Conservation (phyloP, 768 basidiomycete genomes). For the Sistotremastrum suecicum region DNA sequence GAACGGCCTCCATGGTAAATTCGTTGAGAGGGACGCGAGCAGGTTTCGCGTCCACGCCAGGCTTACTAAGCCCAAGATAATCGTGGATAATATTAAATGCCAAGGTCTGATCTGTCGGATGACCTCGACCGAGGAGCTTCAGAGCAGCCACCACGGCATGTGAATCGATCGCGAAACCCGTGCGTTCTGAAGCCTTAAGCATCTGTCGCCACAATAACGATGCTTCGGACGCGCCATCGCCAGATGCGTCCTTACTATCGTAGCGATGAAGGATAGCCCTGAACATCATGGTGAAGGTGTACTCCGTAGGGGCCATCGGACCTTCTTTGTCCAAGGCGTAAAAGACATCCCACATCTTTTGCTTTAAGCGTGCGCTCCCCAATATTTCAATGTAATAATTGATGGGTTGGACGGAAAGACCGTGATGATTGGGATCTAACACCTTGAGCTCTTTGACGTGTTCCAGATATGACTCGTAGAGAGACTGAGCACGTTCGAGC, state of each 20-base stretch:
- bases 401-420: constrained; percentile 37
- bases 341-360: constrained; percentile 66
- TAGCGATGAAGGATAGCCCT: constrained; percentile 25
- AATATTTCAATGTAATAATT: constrained; percentile 55
- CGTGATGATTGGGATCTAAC: constrained; percentile 29
- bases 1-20: constrained; percentile 36
- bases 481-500: constrained; percentile 39
- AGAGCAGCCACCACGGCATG: constrained; percentile 38
- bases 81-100: constrained; percentile 51
- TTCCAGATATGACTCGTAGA: constrained; percentile 44
- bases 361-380: constrained; percentile 40
- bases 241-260: neutral
- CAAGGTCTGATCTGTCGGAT: constrained; percentile 43
- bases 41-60: constrained; percentile 24
- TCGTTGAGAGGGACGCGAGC: constrained; percentile 28
- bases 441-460: constrained; percentile 36
- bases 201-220: constrained; percentile 59
- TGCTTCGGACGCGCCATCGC: constrained; percentile 39
- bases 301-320: constrained; percentile 41
- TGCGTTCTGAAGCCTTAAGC: constrained; percentile 34
- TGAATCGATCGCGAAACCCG: constrained; percentile 36
- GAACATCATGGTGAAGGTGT: constrained; percentile 56
- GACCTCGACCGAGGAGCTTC: constrained; percentile 40
- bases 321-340: constrained; percentile 52
- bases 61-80: constrained; percentile 44